Conservation (phyloP, 75 land plant species). For the Isoetes taiwanensis region DNA sequence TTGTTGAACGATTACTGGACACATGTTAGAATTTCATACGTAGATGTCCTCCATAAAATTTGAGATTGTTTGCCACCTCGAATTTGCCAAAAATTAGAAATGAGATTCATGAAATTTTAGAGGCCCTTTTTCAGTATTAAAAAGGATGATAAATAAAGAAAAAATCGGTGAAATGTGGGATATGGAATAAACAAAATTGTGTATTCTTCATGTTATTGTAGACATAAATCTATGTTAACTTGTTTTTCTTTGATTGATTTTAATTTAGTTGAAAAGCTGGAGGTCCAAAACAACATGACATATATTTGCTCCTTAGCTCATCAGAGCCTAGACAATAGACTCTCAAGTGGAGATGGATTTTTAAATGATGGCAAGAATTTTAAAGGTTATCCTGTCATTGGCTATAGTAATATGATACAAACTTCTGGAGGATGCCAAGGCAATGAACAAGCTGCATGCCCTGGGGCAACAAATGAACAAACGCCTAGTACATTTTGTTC, state of each 20-base stretch:
- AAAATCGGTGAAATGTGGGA: background rate
- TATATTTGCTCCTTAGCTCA: background rate
- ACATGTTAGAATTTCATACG: too few species aligned
- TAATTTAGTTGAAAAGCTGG: constrained; percentile 1
- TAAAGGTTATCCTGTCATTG: background rate
- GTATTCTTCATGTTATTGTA: background rate
- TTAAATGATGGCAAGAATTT: constrained; percentile 1
- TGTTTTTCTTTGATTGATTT: background rate
- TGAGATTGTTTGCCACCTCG: too few species aligned
- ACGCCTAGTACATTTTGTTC: background rate
- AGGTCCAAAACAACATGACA: background rate
- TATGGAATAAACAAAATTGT: background rate
- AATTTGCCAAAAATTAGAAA: too few species aligned
- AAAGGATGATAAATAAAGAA: too few species aligned
- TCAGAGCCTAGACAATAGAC: background rate
- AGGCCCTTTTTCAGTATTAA: too few species aligned
- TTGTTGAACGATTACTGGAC: too few species aligned
- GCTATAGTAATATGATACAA: background rate
- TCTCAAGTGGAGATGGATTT: background rate
- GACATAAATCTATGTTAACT: background rate
- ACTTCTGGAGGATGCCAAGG: background rate
- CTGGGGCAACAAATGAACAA: background rate
- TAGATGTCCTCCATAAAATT: too few species aligned
- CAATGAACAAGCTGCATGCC: background rate
- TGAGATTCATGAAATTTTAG: too few species aligned